phyloP scores from a whole-genome alignment of 2,329 filamentous ascomycete genomes.

The Amauroascus verrucosus region DNA sequence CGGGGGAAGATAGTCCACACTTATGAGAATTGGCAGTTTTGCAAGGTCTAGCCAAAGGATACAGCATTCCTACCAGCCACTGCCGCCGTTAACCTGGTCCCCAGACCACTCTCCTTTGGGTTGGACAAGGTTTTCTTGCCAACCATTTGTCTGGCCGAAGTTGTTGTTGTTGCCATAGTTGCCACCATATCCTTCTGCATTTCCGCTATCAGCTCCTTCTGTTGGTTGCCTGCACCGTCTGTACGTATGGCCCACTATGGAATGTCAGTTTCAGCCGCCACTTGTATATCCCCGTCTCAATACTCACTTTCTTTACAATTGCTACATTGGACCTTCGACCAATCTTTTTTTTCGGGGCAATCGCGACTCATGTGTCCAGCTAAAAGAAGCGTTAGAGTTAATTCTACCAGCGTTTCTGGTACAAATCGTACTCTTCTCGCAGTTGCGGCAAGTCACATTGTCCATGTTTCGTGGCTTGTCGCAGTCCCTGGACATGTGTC shows the following conservation, averaged over 20 bases:
- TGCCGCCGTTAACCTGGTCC: neutral
- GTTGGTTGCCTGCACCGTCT: conserved; percentile 29
- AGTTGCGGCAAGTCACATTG: conserved; percentile 38
- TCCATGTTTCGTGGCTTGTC: conserved; percentile 34
- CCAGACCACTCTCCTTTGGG: conserved; percentile 6
- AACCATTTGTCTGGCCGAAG: conserved; percentile 7
- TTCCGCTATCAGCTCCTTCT: conserved; percentile 11
- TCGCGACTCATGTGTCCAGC: conserved; percentile 36
- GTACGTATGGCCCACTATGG: conserved; percentile 36
- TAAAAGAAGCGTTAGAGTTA: conserved; percentile 12
- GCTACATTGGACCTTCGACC: conserved; percentile 36
- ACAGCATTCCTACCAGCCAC: neutral
- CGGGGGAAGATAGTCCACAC: no score
- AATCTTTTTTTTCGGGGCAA: conserved; percentile 37
- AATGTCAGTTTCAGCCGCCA: conserved; percentile 12
- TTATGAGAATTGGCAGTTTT: no score
- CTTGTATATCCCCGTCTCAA: neutral
- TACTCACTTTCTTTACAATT: conserved; percentile 37
- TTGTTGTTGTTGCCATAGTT: conserved; percentile 17
- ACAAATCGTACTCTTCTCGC: conserved; percentile 30
- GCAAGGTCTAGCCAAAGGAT: no score
- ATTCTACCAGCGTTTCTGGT: neutral
- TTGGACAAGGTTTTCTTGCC: conserved; percentile 19
- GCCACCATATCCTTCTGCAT: conserved; percentile 11
- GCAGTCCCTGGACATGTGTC: conserved; percentile 35